Percentiles rank a stretch among this genome's conserved stretches.
Evolutionary conservation across 2,329 filamentous ascomycete species (phyloP).

Genomic region (Diaporthe citri): DNA sequence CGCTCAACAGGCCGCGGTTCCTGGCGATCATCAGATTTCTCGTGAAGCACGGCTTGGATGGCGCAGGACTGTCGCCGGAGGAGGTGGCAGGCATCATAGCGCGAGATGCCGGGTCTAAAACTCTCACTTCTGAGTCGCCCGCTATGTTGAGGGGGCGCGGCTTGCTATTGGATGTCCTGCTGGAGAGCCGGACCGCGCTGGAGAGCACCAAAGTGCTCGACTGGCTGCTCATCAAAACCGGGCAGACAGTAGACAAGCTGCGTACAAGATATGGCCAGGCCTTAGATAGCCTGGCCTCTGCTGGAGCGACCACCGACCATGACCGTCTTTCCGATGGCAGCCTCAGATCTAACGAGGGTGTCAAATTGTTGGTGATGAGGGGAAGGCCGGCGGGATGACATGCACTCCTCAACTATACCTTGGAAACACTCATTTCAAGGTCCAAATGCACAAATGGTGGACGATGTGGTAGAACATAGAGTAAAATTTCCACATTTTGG

Average conservation of each 20-base stretch:
- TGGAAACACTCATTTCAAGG: neutral
- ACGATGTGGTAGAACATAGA: neutral
- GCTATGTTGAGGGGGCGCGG: neutral
- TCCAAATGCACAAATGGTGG: neutral
- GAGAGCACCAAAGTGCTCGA: neutral
- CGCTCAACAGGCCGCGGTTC: neutral
- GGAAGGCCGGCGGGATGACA: neutral
- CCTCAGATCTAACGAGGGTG: neutral
- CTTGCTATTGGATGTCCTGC: neutral
- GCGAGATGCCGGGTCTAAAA: neutral
- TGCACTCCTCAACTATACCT: neutral
- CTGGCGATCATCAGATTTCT: neutral
- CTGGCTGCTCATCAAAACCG: neutral
- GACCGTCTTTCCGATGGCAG: neutral
- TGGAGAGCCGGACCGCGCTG: neutral
- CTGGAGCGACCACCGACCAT: neutral
- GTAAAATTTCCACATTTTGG: neutral
- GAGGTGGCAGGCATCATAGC: neutral
- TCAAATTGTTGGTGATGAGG: neutral
- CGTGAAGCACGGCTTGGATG: neutral
- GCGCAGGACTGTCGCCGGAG: neutral
- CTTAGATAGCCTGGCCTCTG: neutral
- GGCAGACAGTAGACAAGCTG: neutral
- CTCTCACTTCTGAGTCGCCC: neutral
- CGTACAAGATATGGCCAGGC: neutral